Conservation (phyloP, 164 flowering plant genomes). For the Vitis rotundifolia region DNA sequence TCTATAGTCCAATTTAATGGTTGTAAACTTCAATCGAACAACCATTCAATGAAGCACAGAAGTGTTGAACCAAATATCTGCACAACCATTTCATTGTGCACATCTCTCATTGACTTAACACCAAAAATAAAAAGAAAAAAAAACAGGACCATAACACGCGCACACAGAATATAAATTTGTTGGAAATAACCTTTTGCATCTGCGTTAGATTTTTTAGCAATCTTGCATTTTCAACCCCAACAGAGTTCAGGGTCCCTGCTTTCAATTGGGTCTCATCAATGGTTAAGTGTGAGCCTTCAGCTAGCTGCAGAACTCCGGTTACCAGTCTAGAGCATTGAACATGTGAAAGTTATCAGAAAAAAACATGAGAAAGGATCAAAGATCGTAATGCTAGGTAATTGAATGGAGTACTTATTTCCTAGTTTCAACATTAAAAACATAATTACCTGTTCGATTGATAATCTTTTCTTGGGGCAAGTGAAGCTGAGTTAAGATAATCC, state of each 20-base stretch:
- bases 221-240: slow-evolving; percentile 70
- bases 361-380: background rate
- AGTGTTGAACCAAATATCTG: background rate
- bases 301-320: slow-evolving; percentile 77
- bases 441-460: slow-evolving; percentile 70
- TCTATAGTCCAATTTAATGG: background rate
- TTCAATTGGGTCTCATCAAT: slow-evolving; percentile 80
- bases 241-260: slow-evolving; percentile 71
- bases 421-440: background rate
- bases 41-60: background rate
- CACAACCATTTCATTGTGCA: background rate
- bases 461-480: slow-evolving; percentile 82
- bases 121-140: too few species aligned
- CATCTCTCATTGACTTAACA: too few species aligned
- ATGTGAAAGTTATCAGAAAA: background rate
- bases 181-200: slow-evolving; percentile 65
- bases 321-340: slow-evolving; percentile 51
- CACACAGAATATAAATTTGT: background rate
- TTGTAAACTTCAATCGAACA: background rate
- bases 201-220: slow-evolving; percentile 67
- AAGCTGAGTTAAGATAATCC: slow-evolving; percentile 70
- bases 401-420: background rate
- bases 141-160: too few species aligned
- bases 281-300: slow-evolving; percentile 81
- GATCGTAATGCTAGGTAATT: background rate